Base-by-base conservation (phyloP, 768 basidiomycete genomes). In the Trametes sanguinea region DNA sequence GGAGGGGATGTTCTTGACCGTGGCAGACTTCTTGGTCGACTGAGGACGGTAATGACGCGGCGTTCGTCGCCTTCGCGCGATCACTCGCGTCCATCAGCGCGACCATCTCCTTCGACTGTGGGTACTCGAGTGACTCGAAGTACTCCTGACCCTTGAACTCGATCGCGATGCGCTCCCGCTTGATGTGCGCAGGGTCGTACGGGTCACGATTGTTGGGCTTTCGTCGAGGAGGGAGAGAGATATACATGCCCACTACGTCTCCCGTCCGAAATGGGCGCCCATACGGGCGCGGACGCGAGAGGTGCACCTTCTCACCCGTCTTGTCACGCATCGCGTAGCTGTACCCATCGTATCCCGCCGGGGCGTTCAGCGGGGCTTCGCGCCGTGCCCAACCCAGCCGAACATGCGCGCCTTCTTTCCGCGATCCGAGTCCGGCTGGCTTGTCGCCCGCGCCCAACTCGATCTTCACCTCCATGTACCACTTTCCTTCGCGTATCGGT, bases 121-220 rank as follows among this genome's bases (percentile, higher is more conserved):
- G 76, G 72, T 97, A 98, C 73, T 98, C 96, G 63, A 92, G 79
- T 62, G 87, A 87, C 77, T 99, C 97, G 73, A 98, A 98, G 73
- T 95, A 95, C 65, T 94, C 90, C 75, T 96, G 95, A n/a, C 92
- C 92, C 75, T 96, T 97, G 76, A 94, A 92, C 62, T 92, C 90
- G 71, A 99, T 95, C 3, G 95, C 86, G 62, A 96, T 91, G 57
- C 97, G 91, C 70, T 94, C 92, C 57, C 97, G 86, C 65, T 87
- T 85, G 64, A 97, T 76, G 65, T 88, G 88, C 4, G 90, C 89
- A 9, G 95, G 90, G 72, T 97, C 92, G 65, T 85, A 76, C 1
- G 82, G 81, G 69, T 95, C 92, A 42, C 83, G 79, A 47, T 76
- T 75, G 67, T 84, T 74, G 14, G 88, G 80, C 67, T 81, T 72